phyloP scores from a whole-genome alignment of 2,329 filamentous ascomycete species.

The Pseudogymnoascus sp. region DNA sequence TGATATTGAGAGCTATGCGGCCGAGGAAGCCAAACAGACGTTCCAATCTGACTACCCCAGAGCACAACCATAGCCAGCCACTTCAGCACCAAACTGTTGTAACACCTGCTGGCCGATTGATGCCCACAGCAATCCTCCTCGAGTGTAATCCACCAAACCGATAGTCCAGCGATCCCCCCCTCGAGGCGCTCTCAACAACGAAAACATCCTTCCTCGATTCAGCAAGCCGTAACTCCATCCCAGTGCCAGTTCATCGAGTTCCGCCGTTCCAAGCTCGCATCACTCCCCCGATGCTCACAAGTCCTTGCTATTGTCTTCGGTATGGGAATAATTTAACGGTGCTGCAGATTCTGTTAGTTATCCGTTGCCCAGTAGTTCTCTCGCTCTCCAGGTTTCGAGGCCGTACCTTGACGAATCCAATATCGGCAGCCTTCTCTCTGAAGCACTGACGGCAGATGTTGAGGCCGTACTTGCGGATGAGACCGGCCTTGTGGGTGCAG shows the following conservation, averaged over 20 bases:
- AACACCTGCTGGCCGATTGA: conserved; percentile 6
- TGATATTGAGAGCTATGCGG: conserved; percentile 10
- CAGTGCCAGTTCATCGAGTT: conserved; percentile 11
- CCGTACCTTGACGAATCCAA: conserved; percentile 63
- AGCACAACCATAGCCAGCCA: conserved; percentile 6
- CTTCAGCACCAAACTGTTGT: conserved; percentile 1
- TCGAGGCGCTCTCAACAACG: conserved; percentile 10
- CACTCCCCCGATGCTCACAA: conserved; percentile 8
- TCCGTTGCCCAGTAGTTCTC: not conserved
- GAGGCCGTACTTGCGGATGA: conserved; percentile 99
- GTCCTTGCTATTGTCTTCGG: conserved; percentile 8
- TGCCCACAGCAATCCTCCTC: not conserved
- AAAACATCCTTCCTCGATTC: conserved; percentile 10
- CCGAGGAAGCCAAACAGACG: conserved; percentile 6
- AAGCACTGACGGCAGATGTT: conserved; percentile 79
- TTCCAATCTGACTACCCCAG: conserved; percentile 8
- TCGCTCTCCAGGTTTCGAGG: not conserved
- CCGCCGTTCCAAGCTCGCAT: conserved; percentile 9
- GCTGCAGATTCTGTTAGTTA: conserved; percentile 11
- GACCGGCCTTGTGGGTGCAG: conserved; percentile 94
- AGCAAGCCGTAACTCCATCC: conserved; percentile 11
- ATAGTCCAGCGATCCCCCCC: conserved; percentile 9
- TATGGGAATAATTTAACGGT: conserved; percentile 12
- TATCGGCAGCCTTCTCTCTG: conserved; percentile 65
- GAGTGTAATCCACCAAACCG: conserved; percentile 9